Conservation (phyloP, 768 basidiomycete species). For the Sarcodon sp. region DNA sequence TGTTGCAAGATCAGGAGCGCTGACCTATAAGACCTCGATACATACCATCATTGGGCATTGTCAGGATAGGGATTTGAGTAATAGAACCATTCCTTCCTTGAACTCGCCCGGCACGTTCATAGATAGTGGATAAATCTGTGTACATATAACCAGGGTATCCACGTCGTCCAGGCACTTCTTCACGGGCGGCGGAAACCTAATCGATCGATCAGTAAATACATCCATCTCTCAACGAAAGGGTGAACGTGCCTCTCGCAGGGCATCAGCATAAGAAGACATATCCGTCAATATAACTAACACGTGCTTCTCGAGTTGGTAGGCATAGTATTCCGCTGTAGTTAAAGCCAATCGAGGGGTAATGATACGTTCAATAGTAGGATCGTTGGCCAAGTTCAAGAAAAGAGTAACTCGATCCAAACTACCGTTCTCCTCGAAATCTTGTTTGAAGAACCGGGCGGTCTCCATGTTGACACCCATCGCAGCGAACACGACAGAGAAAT, state of each 20-base stretch:
- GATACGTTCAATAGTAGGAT: slow-evolving; percentile 99
- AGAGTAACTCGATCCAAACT: slow-evolving; percentile 94
- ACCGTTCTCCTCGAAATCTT: slow-evolving; percentile 98
- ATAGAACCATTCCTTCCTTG: slow-evolving; percentile 97
- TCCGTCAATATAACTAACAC: slow-evolving; percentile 98
- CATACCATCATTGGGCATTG: slow-evolving; percentile 99
- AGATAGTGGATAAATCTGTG: slow-evolving; percentile 98
- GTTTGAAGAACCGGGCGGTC: slow-evolving; percentile 98
- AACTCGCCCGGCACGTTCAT: slow-evolving; percentile 98
- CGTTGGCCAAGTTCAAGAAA: slow-evolving; percentile 97
- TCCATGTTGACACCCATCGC: slow-evolving; percentile 99
- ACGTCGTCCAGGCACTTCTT: slow-evolving; percentile 98
- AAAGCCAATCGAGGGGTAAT: slow-evolving; percentile 97
- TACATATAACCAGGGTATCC: slow-evolving; percentile 99
- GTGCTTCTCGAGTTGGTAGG: slow-evolving; percentile 99
- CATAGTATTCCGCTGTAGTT: slow-evolving; percentile 98
- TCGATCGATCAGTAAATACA: slow-evolving; percentile 1
- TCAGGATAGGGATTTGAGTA: slow-evolving; percentile 98
- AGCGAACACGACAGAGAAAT: slow-evolving; percentile 98
- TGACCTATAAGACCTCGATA: slow-evolving; percentile 1
- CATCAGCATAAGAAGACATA: slow-evolving; percentile 98
- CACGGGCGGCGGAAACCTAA: slow-evolving; percentile 93
- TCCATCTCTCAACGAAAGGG: slow-evolving; percentile 8
- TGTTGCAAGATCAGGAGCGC: slow-evolving; percentile 17
- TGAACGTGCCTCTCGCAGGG: slow-evolving; percentile 72